A percentile compares a stretch with the other conserved stretches of the same genome.
Conservation (phyloP, 2,329 filamentous ascomycete species). For the Thelonectria rubi region DNA sequence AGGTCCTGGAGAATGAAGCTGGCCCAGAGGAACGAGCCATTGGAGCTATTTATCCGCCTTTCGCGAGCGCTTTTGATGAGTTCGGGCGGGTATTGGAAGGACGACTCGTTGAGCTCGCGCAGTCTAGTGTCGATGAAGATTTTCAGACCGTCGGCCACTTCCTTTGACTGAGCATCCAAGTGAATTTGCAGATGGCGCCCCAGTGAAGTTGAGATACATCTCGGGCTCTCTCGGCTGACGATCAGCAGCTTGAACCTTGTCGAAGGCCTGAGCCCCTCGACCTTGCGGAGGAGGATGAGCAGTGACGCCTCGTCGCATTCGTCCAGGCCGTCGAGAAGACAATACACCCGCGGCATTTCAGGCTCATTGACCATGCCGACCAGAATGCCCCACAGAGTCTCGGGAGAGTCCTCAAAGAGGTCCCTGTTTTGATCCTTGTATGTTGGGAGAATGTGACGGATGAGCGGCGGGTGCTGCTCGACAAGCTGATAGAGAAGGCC, state of each 20-base stretch:
- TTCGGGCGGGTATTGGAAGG: too few relatives aligned
- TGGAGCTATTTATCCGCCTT: background rate
- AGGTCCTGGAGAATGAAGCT: conserved; percentile 9
- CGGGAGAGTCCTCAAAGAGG: background rate
- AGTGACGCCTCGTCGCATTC: conserved; percentile 10
- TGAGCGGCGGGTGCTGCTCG: background rate
- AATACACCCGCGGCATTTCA: background rate
- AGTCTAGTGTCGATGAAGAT: background rate
- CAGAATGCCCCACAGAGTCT: background rate
- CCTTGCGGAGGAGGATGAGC: background rate
- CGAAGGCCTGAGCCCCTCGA: background rate
- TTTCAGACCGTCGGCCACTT: background rate
- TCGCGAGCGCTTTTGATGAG: background rate
- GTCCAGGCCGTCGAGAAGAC: conserved; percentile 11
- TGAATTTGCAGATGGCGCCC: background rate
- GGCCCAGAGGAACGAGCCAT: conserved; percentile 15
- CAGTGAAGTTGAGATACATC: background rate
- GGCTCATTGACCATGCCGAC: background rate
- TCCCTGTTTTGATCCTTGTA: background rate
- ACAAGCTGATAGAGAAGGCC: conserved; percentile 15
- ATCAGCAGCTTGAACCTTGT: background rate
- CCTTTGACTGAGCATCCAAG: background rate
- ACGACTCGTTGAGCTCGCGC: too few relatives aligned
- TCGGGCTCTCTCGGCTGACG: background rate
- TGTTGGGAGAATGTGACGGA: background rate